phyloP scores from a whole-genome alignment of 257 asterid genomes.

The Verbascum thapsus region DNA sequence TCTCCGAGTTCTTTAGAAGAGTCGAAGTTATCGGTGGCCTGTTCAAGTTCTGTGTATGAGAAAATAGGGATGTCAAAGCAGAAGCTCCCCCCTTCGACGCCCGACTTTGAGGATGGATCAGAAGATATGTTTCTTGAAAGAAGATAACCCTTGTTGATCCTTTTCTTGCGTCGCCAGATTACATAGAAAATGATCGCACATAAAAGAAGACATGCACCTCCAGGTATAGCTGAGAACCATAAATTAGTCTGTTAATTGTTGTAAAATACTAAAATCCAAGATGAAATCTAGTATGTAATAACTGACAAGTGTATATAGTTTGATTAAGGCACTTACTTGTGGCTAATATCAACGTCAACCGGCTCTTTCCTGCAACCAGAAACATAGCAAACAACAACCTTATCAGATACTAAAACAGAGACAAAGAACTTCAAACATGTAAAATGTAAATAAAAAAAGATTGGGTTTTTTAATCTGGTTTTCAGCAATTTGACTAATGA shows the following conservation, averaged over 20 bases:
- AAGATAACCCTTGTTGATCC: conserved; percentile 19
- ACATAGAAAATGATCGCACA: conserved; percentile 8
- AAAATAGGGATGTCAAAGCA: conserved; percentile 45
- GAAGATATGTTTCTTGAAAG: conserved; percentile 33
- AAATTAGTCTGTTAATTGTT: conserved; percentile 15
- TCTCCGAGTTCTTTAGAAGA: conserved; percentile 59
- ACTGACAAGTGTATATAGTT: too few species aligned
- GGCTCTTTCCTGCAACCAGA: background rate
- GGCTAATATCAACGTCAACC: background rate
- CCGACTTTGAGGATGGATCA: conserved; percentile 37
- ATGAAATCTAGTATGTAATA: too few species aligned
- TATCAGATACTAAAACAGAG: background rate
- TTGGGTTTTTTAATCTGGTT: background rate
- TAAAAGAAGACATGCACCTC: conserved; percentile 23
- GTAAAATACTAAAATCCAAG: background rate
- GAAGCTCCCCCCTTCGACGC: conserved; percentile 32
- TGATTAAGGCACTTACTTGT: conserved; percentile 7
- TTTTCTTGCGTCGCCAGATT: conserved; percentile 33
- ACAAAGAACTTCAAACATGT: background rate
- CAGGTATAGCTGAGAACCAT: conserved; percentile 34
- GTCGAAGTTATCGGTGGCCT: conserved; percentile 50
- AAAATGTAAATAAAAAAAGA: background rate
- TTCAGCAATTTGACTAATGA: background rate
- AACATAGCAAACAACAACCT: background rate
- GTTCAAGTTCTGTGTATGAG: conserved; percentile 53